Evolutionary conservation across 1,284 basidiomycete genomes (phyloP), one percentile per base, ranked within the genome.

Genomic region (Malassezia sympodialis): DNA sequence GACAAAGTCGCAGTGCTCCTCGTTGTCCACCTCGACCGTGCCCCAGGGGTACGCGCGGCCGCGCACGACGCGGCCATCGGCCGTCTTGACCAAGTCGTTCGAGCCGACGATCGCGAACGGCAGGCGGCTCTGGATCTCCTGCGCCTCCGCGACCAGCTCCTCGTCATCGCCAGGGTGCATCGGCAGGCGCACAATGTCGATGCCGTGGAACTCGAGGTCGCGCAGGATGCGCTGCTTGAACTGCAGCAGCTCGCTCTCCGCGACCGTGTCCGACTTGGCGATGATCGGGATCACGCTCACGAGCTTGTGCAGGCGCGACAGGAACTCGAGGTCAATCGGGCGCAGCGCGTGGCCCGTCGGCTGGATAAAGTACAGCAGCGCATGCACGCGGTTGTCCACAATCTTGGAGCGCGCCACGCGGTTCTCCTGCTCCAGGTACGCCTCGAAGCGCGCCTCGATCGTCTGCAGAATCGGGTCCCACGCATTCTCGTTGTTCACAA

Each of bases 401-500:
- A 73, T 65, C 60, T 69, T 70, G 56, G 62, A 64, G 48, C 71
- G 68, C 61, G 69, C 72, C 49, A 69, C 60, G 15, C 71, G 63
- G 58, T 73, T 73, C 63, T 73, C 71, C 61, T 73, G 71, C 56
- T 73, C 71, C 32, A 73, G 66, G 60, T 70, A 73, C 50, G 64
- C 59, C 56, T 73, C 71, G 56, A 72, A 72, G 41, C 71, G 65
- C 19, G 71, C 66, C 48, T 72, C 69, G 59, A 73, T 73, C 59
- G 72, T 72, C 54, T 73, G 68, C 30, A 72, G 64, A 51, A 73
- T 68, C 14, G 71, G 71, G 50, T 70, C 69, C 71, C 71, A 73
- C 54, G 66, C 68, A 24, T 68, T 63, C 39, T 70, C 68, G 52
- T 73, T 73, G 68, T 73, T 73, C 52, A 73, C 63, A 53, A 61